Evolutionary conservation across 768 basidiomycete genomes (phyloP).

Genomic region (Dacryopinax primogenitus): DNA sequence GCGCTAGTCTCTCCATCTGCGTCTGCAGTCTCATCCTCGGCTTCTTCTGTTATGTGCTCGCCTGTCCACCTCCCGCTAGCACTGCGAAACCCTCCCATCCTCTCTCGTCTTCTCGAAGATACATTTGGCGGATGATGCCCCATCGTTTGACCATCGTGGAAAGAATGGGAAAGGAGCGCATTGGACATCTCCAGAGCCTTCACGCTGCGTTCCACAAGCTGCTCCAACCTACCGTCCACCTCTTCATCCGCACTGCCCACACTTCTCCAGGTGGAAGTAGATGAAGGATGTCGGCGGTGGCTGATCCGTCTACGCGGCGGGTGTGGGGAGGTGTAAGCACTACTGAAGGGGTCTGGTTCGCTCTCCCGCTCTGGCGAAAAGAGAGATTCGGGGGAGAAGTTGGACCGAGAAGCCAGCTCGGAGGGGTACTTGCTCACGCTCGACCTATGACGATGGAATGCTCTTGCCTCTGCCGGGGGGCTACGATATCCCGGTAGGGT

Average conservation of each 20-base stretch:
- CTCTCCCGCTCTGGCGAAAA: background rate
- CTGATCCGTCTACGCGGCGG: background rate
- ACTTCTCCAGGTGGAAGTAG: background rate
- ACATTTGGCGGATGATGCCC: background rate
- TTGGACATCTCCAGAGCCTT: background rate
- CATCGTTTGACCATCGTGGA: background rate
- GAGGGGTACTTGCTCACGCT: background rate
- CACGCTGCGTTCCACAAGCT: background rate
- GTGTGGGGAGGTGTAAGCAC: background rate
- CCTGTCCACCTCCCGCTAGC: background rate
- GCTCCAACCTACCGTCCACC: background rate
- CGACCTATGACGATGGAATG: background rate
- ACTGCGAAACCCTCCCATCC: background rate
- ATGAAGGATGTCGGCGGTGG: background rate
- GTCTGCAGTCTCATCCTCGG: background rate
- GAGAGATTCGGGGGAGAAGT: background rate
- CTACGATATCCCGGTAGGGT: background rate
- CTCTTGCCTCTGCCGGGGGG: background rate
- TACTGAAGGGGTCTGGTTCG: background rate
- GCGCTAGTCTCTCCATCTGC: too few relatives aligned
- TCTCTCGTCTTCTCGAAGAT: background rate
- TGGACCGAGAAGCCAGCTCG: background rate
- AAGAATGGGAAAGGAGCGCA: background rate
- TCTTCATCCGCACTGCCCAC: background rate
- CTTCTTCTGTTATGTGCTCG: background rate